phyloP scores from a whole-genome alignment of 192 early-diverging fungal species.

The Backusella parvicylindrica region DNA sequence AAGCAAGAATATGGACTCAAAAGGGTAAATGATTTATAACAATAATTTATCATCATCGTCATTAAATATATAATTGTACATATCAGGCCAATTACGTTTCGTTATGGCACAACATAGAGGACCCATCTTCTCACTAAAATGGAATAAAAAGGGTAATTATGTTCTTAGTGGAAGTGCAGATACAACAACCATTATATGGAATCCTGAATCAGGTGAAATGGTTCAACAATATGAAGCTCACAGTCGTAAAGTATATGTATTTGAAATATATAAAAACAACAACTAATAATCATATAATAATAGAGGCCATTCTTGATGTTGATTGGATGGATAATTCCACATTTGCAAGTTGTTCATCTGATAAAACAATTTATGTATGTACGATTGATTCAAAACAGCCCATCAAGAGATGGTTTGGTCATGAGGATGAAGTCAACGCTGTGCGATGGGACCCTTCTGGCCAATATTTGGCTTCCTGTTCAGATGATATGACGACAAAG shows the following conservation, averaged over 20 bases:
- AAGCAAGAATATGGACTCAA: slow-evolving; percentile 80
- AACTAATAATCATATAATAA: not conserved
- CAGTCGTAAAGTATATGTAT: slow-evolving; percentile 33
- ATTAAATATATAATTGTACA: not conserved
- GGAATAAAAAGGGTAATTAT: slow-evolving; percentile 76
- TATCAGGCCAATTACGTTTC: slow-evolving; percentile 54
- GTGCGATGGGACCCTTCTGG: slow-evolving; percentile 72
- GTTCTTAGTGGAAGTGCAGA: slow-evolving; percentile 78
- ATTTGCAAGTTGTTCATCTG: slow-evolving; percentile 85
- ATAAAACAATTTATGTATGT: slow-evolving; percentile 80
- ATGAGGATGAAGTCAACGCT: slow-evolving; percentile 78
- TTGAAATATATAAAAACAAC: not conserved
- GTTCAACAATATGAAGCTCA: slow-evolving; percentile 75
- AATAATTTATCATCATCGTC: not conserved
- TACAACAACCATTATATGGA: slow-evolving; percentile 83
- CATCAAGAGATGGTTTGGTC: slow-evolving; percentile 69
- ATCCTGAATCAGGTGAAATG: slow-evolving; percentile 65
- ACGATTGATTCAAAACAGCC: slow-evolving; percentile 66
- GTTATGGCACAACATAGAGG: slow-evolving; percentile 68
- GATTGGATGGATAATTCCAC: slow-evolving; percentile 93
- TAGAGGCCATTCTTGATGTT: slow-evolving; percentile 71
- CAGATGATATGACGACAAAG: slow-evolving; percentile 75
- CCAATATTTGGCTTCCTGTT: slow-evolving; percentile 68
- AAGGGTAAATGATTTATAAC: slow-evolving; percentile 40
- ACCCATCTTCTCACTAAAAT: slow-evolving; percentile 82